A percentile compares a stretch with the other conserved stretches of the same genome.
Conservation (phyloP, 345 rosid species). For the Hibiscus tridactylites region DNA sequence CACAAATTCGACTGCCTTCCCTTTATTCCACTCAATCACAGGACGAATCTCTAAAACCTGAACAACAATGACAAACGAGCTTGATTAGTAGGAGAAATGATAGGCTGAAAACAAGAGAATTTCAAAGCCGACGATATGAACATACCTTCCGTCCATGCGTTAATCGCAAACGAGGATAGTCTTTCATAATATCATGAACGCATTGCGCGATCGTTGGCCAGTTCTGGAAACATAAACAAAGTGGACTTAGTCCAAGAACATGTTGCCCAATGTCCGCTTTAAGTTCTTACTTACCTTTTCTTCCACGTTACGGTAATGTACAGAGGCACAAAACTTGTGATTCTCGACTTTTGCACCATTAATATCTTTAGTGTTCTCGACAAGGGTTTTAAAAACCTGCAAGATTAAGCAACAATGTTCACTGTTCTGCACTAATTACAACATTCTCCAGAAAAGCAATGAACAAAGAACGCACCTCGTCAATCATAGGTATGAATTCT, state of each 20-base stretch:
- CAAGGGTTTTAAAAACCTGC: constrained; percentile 79
- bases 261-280: neutral
- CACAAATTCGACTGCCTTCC: constrained; percentile 88
- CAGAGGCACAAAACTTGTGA: constrained; percentile 90
- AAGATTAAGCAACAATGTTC: neutral
- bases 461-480: constrained; percentile 37
- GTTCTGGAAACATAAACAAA: constrained; percentile 34
- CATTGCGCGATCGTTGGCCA: constrained; percentile 75
- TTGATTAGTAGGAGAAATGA: neutral
- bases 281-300: constrained; percentile 44
- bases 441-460: neutral
- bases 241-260: neutral
- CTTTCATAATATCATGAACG: constrained; percentile 76
- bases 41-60: constrained; percentile 99
- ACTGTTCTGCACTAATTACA: neutral
- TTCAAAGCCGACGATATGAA: neutral
- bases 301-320: constrained; percentile 95
- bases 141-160: constrained; percentile 69
- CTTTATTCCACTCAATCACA: constrained; percentile 87
- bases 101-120: neutral
- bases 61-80: neutral
- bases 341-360: constrained; percentile 85
- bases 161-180: constrained; percentile 65
- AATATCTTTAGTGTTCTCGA: constrained; percentile 56
- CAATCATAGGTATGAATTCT: constrained; percentile 71